Evolutionary conservation across 2,329 filamentous ascomycete genomes (phyloP).

Genomic region (Plectosphaerella sp.): DNA sequence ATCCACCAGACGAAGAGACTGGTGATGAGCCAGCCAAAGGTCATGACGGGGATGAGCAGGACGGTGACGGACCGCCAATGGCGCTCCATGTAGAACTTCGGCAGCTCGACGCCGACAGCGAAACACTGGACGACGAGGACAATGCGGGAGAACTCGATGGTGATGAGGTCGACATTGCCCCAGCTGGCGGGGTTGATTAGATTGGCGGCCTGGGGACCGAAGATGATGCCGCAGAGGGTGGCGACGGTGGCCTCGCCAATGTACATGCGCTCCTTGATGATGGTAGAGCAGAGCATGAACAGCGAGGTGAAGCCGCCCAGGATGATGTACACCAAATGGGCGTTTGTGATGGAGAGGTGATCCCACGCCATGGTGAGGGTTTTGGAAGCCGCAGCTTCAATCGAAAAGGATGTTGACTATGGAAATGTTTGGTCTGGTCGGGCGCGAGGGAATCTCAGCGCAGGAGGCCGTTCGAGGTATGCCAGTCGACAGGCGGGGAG

Average conservation of each 20-base stretch:
- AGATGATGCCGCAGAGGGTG: slow-evolving; percentile 82
- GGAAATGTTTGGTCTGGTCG: background rate
- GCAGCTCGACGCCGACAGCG: slow-evolving; percentile 84
- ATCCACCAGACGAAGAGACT: slow-evolving; percentile 96
- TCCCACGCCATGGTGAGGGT: slow-evolving; percentile 65
- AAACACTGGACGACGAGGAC: slow-evolving; percentile 92
- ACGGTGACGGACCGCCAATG: slow-evolving; percentile 93
- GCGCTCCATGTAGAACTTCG: slow-evolving; percentile 93
- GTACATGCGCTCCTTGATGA: slow-evolving; percentile 98
- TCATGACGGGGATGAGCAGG: slow-evolving; percentile 93
- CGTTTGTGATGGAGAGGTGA: slow-evolving; percentile 81
- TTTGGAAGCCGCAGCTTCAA: background rate
- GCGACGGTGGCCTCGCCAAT: slow-evolving; percentile 97
- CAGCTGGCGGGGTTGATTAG: slow-evolving; percentile 72
- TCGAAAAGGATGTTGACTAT: background rate
- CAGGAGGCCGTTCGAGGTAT: slow-evolving; percentile 15
- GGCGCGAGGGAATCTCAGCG: slow-evolving; percentile 8
- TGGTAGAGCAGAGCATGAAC: slow-evolving; percentile 97
- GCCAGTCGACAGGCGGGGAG: slow-evolving; percentile 18
- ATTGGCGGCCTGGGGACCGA: slow-evolving; percentile 78
- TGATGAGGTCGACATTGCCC: slow-evolving; percentile 83
- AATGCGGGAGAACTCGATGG: slow-evolving; percentile 83
- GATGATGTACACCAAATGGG: slow-evolving; percentile 98
- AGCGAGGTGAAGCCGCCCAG: slow-evolving; percentile 94
- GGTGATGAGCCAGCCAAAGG: slow-evolving; percentile 88